Evolutionary conservation across 495 filamentous ascomycete genomes (phyloP), one percentile per base, ranked within the genome.

Genomic region (Aspergillus campestris): DNA sequence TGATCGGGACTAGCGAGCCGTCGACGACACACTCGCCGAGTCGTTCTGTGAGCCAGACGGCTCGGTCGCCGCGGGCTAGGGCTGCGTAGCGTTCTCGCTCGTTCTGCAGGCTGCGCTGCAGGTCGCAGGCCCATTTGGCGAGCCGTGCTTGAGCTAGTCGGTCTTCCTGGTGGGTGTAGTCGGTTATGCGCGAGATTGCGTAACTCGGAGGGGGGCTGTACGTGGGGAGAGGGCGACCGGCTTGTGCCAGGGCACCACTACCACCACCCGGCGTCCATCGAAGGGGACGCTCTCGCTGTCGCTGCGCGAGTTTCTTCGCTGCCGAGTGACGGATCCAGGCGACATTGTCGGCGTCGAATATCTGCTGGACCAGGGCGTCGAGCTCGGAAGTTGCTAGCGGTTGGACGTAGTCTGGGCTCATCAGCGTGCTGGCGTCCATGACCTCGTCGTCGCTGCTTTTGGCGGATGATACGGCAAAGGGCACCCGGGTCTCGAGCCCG

Each of bases 361-460:
- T 65, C 31, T 80, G 77, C 29, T 76, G 63, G 32, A 96, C 82
- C 9, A 99, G 71, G 10, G 64, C 58, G 8, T 58, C 51, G 7
- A 99, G 77, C 49, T 99, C 94, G 14, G 89, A 90, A 27, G 75
- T 59, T 8, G 87, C 64, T 2, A 97, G 72, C 3, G 94, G 94
- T 45, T 88, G 84, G 12, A 95, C 72, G 60, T 99, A 99, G 53
- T 91, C 86, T 3, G 94, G 82, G 38, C 80, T 88, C 92, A 99
- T 99, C 10, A 99, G 73, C 0, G 92, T 77, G 55, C 87, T 94
- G 27, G 92, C 92, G 57, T 99, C 92, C 88, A 99, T 95, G 37
- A 75, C 83, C 15, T 95, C 89, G 40, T 82, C 68, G 60, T 99
- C 89, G 40, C 78, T 78, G 8, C 78, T 80, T 32, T 81, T 74